Evolutionary conservation across 2,329 filamentous ascomycete species (phyloP), one percentile per base, ranked within the genome.

Genomic region (Epicoccum nigrum): DNA sequence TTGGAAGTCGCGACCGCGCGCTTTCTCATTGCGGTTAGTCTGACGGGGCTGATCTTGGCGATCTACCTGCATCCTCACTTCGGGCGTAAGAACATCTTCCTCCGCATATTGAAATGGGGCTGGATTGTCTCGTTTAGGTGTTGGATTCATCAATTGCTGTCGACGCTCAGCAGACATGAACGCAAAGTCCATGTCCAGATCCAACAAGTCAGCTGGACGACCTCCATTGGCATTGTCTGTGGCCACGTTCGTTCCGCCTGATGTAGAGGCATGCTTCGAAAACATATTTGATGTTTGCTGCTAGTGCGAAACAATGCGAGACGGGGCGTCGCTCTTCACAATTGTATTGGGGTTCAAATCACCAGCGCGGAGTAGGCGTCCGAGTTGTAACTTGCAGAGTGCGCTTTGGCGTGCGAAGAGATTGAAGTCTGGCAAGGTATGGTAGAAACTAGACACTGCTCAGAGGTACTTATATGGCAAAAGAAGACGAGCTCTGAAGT

Each of bases 21-120:
- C 45, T 45, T 54, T 52, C 49, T 51, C 45, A 15, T 41, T 23
- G 9, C 20, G 39, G 55, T 45, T 66, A 65, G 63, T 27, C 2
- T 0, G 4, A 3, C n/a, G 17, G 27, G 33, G 23, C 32, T 34
- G 16, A 20, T 38, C 37, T 45, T 49, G 51, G 39, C 42, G 13
- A n/a, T 3, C 7, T 12, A 45, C 34, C 19, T 12, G 12, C 31
- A 27, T 31, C 13, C 7, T 31, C 19, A 17, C 30, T 33, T 21
- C 48, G 35, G 47, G 25, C 45, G 51, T 50, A 4, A 30, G 33
- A 43, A 46, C 37, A 31, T 55, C 32, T 13, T 20, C 21, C 3
- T 32, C 19, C 23, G 20, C 44, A 19, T 19, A 13, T 20, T 23
- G 25, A 4, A 4, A 17, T 5, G 38, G 13, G 2, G 5, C 15